Evolutionary conservation across 2,329 filamentous ascomycete genomes (phyloP).

Genomic region (Tolypocladium sp.): DNA sequence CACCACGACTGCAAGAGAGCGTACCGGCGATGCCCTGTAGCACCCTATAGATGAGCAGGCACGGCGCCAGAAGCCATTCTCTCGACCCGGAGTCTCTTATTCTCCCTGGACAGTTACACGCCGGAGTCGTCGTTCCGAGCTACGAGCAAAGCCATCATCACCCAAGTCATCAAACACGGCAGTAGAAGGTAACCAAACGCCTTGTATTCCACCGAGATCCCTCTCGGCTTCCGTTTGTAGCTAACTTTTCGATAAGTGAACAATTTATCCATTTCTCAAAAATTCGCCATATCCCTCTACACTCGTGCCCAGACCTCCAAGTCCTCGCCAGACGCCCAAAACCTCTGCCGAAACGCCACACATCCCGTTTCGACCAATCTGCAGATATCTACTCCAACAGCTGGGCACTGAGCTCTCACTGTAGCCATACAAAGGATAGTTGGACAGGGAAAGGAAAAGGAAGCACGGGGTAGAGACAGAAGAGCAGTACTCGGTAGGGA

Average conservation of each 20-base stretch:
- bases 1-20: not conserved
- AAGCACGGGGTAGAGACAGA: not conserved
- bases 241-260: not conserved
- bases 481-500: not conserved
- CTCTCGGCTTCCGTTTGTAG: not conserved
- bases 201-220: not conserved
- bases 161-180: not conserved
- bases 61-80: not conserved
- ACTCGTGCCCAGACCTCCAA: not conserved
- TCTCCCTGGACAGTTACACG: not conserved
- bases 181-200: not conserved
- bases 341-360: not conserved
- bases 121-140: not conserved
- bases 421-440: not conserved
- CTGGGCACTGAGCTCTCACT: not conserved
- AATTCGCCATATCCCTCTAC: not conserved
- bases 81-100: too few species aligned
- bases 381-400: not conserved
- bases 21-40: not conserved
- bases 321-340: not conserved
- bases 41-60: not conserved
- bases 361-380: not conserved
- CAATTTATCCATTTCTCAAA: not conserved
- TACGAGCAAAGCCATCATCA: not conserved
- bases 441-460: not conserved